Conservation (phyloP, 1,284 basidiomycete genomes). For the Moesziomyces parantarcticus region DNA sequence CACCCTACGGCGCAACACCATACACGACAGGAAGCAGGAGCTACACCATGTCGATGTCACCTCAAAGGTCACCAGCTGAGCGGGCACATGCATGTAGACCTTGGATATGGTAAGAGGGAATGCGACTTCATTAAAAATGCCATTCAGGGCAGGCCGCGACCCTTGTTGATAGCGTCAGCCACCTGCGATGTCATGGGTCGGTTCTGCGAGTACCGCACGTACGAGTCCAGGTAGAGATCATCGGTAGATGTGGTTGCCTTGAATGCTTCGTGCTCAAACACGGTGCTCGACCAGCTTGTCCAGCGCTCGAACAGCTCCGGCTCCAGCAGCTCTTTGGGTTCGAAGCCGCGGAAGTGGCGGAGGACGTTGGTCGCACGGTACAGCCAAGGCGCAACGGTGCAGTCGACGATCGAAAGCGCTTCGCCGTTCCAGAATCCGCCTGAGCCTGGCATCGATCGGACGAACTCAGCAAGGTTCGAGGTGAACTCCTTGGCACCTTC, state of each 20-base stretch:
- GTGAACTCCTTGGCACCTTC: slow-evolving; percentile 74
- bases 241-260: slow-evolving; percentile 78
- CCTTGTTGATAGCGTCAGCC: slow-evolving; percentile 58
- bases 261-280: slow-evolving; percentile 76
- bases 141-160: slow-evolving; percentile 34
- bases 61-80: too few relatives aligned
- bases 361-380: slow-evolving; percentile 77
- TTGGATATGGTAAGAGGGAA: too few relatives aligned
- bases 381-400: slow-evolving; percentile 81
- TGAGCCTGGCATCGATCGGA: slow-evolving; percentile 70
- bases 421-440: slow-evolving; percentile 73
- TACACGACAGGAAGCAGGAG: too few relatives aligned
- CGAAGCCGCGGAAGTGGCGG: slow-evolving; percentile 77
- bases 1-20: too few relatives aligned
- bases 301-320: slow-evolving; percentile 72
- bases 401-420: slow-evolving; percentile 76
- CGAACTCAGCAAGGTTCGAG: slow-evolving; percentile 73
- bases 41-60: too few relatives aligned
- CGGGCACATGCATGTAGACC: too few relatives aligned
- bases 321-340: slow-evolving; percentile 69
- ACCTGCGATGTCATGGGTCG: slow-evolving; percentile 57
- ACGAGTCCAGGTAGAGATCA: slow-evolving; percentile 79
- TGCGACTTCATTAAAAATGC: too few relatives aligned
- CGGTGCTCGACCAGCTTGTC: slow-evolving; percentile 72
- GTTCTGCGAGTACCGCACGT: slow-evolving; percentile 68